A percentile compares a stretch with the other conserved stretches of the same genome.
These are phyloP conservation scores for Guyanaporus albipodus DNA, from an alignment of 768 basidiomycete species.

Conservation along the genomic window DNA sequence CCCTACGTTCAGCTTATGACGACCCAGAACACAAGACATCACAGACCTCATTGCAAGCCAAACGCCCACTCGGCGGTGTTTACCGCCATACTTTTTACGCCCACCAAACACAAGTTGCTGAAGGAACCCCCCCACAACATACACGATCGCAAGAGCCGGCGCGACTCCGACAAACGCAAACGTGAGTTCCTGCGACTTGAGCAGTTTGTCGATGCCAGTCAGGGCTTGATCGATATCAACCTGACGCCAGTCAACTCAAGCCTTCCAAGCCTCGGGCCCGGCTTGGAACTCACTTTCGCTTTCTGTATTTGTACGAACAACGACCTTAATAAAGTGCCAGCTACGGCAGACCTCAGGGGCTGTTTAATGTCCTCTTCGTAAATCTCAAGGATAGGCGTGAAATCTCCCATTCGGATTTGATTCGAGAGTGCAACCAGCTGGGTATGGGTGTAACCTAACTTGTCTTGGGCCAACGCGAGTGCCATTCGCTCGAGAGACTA, in stretches of 20 bases:
- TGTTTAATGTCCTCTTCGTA: conserved; percentile 91
- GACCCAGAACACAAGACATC: neutral
- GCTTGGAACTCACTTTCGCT: conserved; percentile 60
- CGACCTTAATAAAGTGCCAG: conserved; percentile 77
- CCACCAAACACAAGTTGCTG: conserved; percentile 47
- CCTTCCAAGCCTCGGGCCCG: neutral
- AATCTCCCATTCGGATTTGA: conserved; percentile 73
- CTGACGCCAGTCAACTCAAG: conserved; percentile 34
- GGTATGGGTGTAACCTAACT: conserved; percentile 56
- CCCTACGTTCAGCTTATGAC: conserved; percentile 6
- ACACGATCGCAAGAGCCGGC: conserved; percentile 79
- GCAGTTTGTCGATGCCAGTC: conserved; percentile 86
- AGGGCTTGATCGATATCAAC: conserved; percentile 91
- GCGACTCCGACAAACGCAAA: conserved; percentile 98
- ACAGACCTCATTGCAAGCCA: conserved; percentile 72
- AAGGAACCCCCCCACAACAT: conserved; percentile 56
- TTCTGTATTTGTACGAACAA: conserved; percentile 94
- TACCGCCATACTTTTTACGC: conserved; percentile 56
- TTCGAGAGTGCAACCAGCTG: conserved; percentile 64
- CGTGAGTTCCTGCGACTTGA: conserved; percentile 91
- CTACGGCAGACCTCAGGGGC: conserved; percentile 77
- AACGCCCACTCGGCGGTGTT: conserved; percentile 45
- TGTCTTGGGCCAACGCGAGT: conserved; percentile 76
- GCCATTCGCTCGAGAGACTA: conserved; percentile 95
- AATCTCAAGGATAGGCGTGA: conserved; percentile 79